These are phyloP conservation scores for Chaetomium strumarium DNA, from an alignment of 2,329 filamentous ascomycete species.

Conservation along the genomic window DNA sequence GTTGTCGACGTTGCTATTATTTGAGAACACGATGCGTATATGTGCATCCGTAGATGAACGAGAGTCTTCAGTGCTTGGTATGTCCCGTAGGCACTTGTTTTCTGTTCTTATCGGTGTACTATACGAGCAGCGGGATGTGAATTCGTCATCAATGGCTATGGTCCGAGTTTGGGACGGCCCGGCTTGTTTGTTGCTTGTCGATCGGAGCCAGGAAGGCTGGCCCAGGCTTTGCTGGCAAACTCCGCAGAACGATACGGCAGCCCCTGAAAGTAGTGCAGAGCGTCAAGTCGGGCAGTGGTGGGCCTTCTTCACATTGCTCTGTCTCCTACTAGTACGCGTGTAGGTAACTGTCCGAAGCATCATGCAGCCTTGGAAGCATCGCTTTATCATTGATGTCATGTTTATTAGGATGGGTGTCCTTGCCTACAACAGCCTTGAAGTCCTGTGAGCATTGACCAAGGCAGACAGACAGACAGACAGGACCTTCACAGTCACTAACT, in stretches of 20 bases:
- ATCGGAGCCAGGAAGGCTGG: slow-evolving; percentile 6
- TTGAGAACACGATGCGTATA: no score
- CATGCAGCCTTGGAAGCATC: no score
- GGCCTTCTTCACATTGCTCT: slow-evolving; percentile 2
- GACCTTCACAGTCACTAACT: no score
- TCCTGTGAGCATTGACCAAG: no score
- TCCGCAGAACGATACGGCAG: slow-evolving; percentile 10
- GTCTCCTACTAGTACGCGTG: no score
- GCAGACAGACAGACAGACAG: no score
- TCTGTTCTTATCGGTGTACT: background rate
- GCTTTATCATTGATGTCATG: slow-evolving; percentile 5
- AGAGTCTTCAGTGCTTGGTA: background rate
- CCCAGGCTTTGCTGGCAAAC: slow-evolving; percentile 8
- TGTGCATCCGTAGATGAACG: background rate
- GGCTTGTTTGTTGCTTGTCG: slow-evolving; percentile 8
- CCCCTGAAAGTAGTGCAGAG: slow-evolving; percentile 10
- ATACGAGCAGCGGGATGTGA: background rate
- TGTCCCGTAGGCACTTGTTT: background rate
- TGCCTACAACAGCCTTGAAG: background rate
- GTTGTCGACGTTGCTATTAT: background rate
- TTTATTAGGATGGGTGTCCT: slow-evolving; percentile 5
- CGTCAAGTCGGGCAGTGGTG: background rate
- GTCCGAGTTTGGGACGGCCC: background rate
- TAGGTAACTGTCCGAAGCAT: no score
- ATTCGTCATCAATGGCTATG: slow-evolving; percentile 11